A percentile compares a stretch with the other conserved stretches of the same genome.
Conservation (phyloP, 371 early-diverging fungal species). For the Mortierella sp. region DNA sequence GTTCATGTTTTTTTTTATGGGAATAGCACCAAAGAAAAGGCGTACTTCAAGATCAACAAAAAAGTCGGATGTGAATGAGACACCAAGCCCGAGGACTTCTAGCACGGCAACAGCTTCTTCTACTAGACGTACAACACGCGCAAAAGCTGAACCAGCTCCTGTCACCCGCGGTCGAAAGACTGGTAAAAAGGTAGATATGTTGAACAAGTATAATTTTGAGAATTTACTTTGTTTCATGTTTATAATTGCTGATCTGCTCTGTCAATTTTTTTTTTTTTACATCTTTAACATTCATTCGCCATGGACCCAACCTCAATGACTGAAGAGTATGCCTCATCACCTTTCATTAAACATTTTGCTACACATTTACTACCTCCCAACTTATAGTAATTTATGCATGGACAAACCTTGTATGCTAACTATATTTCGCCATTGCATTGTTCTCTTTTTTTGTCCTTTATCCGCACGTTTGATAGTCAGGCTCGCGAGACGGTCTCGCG, state of each 20-base stretch:
- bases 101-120: constrained; percentile 21
- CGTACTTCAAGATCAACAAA: constrained; percentile 42
- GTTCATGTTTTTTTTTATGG: not conserved
- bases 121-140: constrained; percentile 37
- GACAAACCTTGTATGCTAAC: too few relatives aligned
- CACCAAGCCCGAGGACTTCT: constrained; percentile 45
- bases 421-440: not conserved
- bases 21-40: constrained; percentile 39
- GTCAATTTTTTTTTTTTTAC: not conserved
- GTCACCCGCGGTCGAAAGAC: constrained; percentile 47
- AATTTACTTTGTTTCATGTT: too few relatives aligned
- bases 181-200: constrained; percentile 38
- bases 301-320: constrained; percentile 23
- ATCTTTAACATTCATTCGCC: constrained; percentile 12
- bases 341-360: not conserved
- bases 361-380: not conserved
- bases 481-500: constrained; percentile 39
- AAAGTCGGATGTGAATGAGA: constrained; percentile 51
- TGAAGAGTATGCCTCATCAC: constrained; percentile 24
- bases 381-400: too few relatives aligned
- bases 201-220: too few relatives aligned
- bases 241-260: too few relatives aligned
- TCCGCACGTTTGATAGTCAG: constrained; percentile 13
- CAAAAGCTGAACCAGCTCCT: constrained; percentile 42
- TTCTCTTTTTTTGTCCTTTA: not conserved